A percentile compares a stretch with the other conserved stretches of the same genome.
phyloP scores from a whole-genome alignment of 73 alveolate species.

The Tetrahymena thermophila region DNA sequence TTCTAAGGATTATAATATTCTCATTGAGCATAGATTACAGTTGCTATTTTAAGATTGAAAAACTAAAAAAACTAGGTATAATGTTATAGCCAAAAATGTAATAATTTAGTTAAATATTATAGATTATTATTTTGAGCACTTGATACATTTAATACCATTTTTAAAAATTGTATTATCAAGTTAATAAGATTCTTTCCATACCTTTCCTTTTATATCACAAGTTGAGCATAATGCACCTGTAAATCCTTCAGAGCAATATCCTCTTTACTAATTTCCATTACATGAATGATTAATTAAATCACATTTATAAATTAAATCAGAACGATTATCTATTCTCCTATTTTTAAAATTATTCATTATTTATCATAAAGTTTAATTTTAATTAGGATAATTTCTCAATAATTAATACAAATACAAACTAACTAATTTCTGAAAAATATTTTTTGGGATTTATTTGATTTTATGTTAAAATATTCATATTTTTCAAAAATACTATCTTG shows the following conservation, averaged over 20 bases:
- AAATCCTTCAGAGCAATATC: not conserved
- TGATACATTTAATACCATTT: not conserved
- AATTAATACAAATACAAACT: too few relatives aligned
- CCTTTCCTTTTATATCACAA: not conserved
- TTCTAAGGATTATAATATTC: not conserved
- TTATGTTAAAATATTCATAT: too few relatives aligned
- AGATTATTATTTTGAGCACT: not conserved
- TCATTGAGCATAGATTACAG: not conserved
- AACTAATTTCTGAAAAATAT: too few relatives aligned
- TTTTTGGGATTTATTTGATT: too few relatives aligned
- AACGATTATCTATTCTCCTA: not conserved
- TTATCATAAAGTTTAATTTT: not conserved
- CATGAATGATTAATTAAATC: not conserved
- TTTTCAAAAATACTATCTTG: too few relatives aligned
- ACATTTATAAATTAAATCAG: not conserved
- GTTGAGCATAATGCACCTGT: not conserved
- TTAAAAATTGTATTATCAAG: not conserved
- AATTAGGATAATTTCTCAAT: not conserved
- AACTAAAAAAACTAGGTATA: not conserved
- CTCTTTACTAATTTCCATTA: not conserved
- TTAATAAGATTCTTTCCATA: not conserved
- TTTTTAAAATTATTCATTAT: not conserved
- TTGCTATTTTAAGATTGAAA: not conserved
- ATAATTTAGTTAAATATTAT: not conserved
- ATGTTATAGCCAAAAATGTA: not conserved